Percentiles rank a stretch among this genome's conserved stretches.
phyloP scores from a whole-genome alignment of 805 yeast species.

The Teunomyces panamensis region DNA sequence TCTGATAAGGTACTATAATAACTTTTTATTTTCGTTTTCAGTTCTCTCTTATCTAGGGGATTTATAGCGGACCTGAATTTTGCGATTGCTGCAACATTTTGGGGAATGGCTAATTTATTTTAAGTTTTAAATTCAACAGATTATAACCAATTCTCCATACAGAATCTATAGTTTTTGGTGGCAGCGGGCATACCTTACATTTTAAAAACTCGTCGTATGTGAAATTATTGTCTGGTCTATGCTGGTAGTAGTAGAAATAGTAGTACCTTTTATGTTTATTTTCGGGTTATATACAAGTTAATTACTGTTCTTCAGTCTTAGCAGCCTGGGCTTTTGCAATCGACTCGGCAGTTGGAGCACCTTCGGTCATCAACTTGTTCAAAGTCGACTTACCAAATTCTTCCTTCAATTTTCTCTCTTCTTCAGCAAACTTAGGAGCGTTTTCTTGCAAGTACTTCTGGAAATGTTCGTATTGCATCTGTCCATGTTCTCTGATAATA shows the following conservation, averaged over 20 bases:
- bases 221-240: too few relatives aligned
- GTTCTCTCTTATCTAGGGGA: too few relatives aligned
- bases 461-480: slow-evolving; percentile 80
- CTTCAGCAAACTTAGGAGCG: slow-evolving; percentile 69
- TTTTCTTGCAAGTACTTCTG: slow-evolving; percentile 57
- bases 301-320: slow-evolving; percentile 10
- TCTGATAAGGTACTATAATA: too few relatives aligned
- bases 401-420: slow-evolving; percentile 82
- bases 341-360: slow-evolving; percentile 73
- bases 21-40: too few relatives aligned
- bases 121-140: too few relatives aligned
- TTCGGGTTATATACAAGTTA: not conserved
- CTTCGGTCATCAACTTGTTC: slow-evolving; percentile 82
- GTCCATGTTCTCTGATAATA: slow-evolving; percentile 86
- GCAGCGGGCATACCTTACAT: not conserved
- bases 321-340: slow-evolving; percentile 43
- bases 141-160: too few relatives aligned
- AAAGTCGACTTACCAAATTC: slow-evolving; percentile 78
- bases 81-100: too few relatives aligned
- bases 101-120: too few relatives aligned
- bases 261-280: not conserved
- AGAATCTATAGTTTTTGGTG: too few relatives aligned
- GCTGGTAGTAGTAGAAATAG: not conserved
- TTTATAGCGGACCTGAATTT: too few relatives aligned
- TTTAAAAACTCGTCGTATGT: not conserved